Evolutionary conservation across 768 basidiomycete species (phyloP), one percentile per base, ranked within the genome.

Genomic region (Xerocomellus amylosporus): DNA sequence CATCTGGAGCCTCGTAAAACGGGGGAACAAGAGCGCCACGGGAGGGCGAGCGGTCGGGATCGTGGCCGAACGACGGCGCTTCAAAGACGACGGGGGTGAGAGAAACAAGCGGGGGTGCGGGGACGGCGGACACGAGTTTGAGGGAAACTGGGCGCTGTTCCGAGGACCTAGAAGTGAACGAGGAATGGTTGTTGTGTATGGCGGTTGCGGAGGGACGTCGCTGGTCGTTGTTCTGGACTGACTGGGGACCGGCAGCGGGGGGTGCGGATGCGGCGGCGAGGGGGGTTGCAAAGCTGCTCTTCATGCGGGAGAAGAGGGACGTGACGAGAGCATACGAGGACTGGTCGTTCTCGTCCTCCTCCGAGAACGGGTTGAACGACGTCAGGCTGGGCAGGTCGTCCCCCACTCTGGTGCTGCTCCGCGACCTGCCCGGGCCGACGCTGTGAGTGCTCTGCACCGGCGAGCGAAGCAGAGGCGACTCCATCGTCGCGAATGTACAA

Each of bases 311-410:
- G 51, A 93, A 80, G 26, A 94, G 75, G 20, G 88, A 89, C 0
- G 89, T 84, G 54, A 93, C 87, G 51, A 93, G 77, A 8, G 89
- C 86, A 68, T 91, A 92, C 15, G 89, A 92, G 8, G 90, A 87
- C 62, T 90, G 87, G 60, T 93, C 91, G 66, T 90, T 83, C 71
- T 93, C 92, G 66, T 93, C 91, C 68, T 94, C 93, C 66, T 92
- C 90, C n/a, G 88, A 84, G 75, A 93, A 94, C 7, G 90, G 90
- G 68, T 93, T 93, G 78, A 88, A 92, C 46, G 89, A 89, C 28
- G 93, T 94, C 53, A 94, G 73, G 64, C 84, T 83, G 42, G 80
- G 79, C 41, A 86, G 79, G 75, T 90, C 90, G 47, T 86, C 76
- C 19, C 58, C 69, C 9, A 74, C 69, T 63, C 79, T 85, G 31